These are phyloP conservation scores for Elsinoe batatas DNA, from an alignment of 2,329 filamentous ascomycete genomes.

Conservation along the genomic window DNA sequence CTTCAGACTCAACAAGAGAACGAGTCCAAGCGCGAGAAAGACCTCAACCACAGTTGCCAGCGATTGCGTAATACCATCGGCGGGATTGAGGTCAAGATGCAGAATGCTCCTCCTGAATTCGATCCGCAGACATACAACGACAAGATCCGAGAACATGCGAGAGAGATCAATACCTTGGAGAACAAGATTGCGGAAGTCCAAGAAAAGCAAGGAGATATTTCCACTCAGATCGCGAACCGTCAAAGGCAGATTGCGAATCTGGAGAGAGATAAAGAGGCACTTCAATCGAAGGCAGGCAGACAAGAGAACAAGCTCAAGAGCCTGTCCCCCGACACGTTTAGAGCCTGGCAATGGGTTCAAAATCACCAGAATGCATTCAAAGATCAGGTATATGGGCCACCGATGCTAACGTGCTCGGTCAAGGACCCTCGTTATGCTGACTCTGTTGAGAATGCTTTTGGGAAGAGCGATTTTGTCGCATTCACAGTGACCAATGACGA, in stretches of 20 bases:
- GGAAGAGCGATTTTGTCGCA: conserved; percentile 43
- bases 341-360: conserved; percentile 75
- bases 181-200: conserved; percentile 30
- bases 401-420: conserved; percentile 69
- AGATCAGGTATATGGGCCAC: conserved; percentile 68
- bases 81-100: conserved; percentile 51
- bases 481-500: conserved; percentile 66
- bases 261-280: conserved; percentile 43
- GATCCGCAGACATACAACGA: conserved; percentile 62
- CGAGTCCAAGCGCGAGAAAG: conserved; percentile 34
- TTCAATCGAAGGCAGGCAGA: conserved; percentile 68
- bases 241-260: conserved; percentile 31
- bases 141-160: conserved; percentile 53
- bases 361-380: conserved; percentile 59
- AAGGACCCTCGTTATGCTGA: conserved; percentile 59
- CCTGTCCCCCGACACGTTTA: conserved; percentile 52
- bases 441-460: conserved; percentile 49
- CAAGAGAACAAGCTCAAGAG: conserved; percentile 56
- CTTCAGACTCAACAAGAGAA: conserved; percentile 30
- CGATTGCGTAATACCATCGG: conserved; percentile 41
- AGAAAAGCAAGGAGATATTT: conserved; percentile 16
- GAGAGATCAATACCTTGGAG: conserved; percentile 36
- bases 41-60: neutral
- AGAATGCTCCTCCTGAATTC: conserved; percentile 58
- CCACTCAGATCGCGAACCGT: conserved; percentile 28